phyloP scores from a whole-genome alignment of 2,329 filamentous ascomycete genomes.

The Colletotrichum tofieldiae region DNA sequence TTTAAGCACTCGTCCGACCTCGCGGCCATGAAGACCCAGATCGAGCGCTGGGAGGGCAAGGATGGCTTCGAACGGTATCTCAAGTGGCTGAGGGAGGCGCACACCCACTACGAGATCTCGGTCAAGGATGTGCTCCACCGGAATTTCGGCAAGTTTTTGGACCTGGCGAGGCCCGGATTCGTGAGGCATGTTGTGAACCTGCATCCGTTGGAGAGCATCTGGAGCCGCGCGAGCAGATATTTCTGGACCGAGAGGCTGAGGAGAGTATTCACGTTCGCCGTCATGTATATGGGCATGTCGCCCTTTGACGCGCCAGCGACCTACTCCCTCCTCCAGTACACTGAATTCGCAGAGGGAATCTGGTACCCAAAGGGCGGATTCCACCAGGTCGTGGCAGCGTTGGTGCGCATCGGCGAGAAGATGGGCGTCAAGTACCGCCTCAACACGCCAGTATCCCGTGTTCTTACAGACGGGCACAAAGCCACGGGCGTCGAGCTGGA shows the following conservation, averaged over 20 bases:
- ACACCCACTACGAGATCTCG: slow-evolving; percentile 79
- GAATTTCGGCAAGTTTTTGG: slow-evolving; percentile 75
- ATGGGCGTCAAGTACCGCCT: slow-evolving; percentile 76
- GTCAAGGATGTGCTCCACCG: slow-evolving; percentile 76
- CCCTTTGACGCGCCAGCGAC: slow-evolving; percentile 84
- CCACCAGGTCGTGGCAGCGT: slow-evolving; percentile 74
- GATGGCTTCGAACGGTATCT: slow-evolving; percentile 81
- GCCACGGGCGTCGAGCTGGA: slow-evolving; percentile 73
- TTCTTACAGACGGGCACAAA: slow-evolving; percentile 69
- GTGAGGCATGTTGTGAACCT: slow-evolving; percentile 71
- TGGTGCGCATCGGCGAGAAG: slow-evolving; percentile 75
- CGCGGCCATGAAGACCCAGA: slow-evolving; percentile 78
- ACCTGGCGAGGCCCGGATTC: slow-evolving; percentile 73
- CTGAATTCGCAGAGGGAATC: slow-evolving; percentile 82
- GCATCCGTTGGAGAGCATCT: slow-evolving; percentile 82
- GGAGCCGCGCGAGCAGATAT: slow-evolving; percentile 75
- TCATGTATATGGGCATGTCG: slow-evolving; percentile 89
- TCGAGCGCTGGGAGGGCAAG: slow-evolving; percentile 81
- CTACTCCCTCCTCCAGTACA: slow-evolving; percentile 82
- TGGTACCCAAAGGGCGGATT: slow-evolving; percentile 83
- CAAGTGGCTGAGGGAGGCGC: slow-evolving; percentile 76
- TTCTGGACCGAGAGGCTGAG: slow-evolving; percentile 80
- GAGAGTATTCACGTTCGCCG: slow-evolving; percentile 82
- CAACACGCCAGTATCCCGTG: slow-evolving; percentile 68
- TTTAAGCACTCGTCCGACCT: slow-evolving; percentile 79